Evolutionary conservation across 345 rosid genomes (phyloP), one percentile per base, ranked within the genome.

Genomic region (Microcos paniculata): DNA sequence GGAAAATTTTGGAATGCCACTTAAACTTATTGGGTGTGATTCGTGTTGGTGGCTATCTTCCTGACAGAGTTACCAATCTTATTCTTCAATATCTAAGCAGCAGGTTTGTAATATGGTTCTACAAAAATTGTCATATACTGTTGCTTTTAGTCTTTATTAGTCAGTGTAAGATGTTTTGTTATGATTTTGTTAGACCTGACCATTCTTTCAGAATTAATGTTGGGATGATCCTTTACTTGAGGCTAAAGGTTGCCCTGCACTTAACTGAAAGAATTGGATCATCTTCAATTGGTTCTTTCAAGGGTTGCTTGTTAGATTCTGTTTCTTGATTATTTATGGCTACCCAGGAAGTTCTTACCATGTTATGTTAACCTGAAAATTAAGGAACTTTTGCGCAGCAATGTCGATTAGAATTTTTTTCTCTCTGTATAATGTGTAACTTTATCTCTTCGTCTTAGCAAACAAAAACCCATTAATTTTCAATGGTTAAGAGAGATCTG

Each of bases 31-130:
- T 96, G 87, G 90, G 87, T 83, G 87, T 85, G 71, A 85, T 94
- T 51, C 97, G 97, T 59, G 78, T 86, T 85, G 98, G 98, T 76
- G 93, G 94, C 72, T 96, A 96, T 87, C 82, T 96, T 35, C 99
- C 99, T 45, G 98, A 96, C 78, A 89, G 99, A 90, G 94, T 96
- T 81, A 91, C 85, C 78, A 96, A 96, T 75, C 91, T 94, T 78
- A 86, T 96, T 83, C 99, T 96, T 82, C 96, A 96, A 80, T 96
- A 92, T 83, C 82, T 96, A 79, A 89, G 91, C 88, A 94, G 90
- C 91, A 94, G 99, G 99, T 94, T 70, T 76, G 84, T 48, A 71
- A 18, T 53, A 30, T 42, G 42, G 30, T 43, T 70, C 42, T 53
- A 11, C 45, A 23, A 12, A 18, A 43, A 11, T 53, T 24, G 13